Base-by-base conservation (phyloP, 2,329 filamentous ascomycete genomes). In the Dothideomycetes sp. region DNA sequence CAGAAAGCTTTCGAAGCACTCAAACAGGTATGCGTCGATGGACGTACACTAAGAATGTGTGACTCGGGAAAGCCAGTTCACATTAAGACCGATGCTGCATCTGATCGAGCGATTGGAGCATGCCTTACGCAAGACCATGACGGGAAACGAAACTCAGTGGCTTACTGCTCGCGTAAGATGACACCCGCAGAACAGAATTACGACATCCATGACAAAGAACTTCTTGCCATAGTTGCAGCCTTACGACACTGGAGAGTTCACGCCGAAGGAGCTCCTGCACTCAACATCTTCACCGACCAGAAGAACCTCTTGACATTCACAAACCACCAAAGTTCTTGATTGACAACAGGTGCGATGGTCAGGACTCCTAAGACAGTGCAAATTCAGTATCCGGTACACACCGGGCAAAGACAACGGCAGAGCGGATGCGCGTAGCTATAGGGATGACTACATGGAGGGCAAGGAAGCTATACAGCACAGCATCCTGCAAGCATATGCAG, bases 91-190 rank as follows among this genome's bases (percentile, higher is more conserved):
- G 23, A 31, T 15, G n/a, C n/a, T n/a, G 18, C 5, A 7, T 24
- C 25, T 4, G n/a, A 36, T 9, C 12, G 5, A 29, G 34, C 17
- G 18, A 38, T 30, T 30, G 12, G 24, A 30, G 34, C 20, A 38
- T 29, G 6, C 4, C 34, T 38, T 30, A 30, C 20, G 8, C 12
- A 38, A 30, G 47, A 51, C 16, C 12, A 38, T 17, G 13, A 38
- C 15, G 25, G 41, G 23, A 30, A 45, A 28, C 33, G 31, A 42
- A 29, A 47, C 13, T 37, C 24, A 27, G 22, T 49, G 33, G 45
- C 40, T 12, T 49, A 49, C 36, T 47, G 45, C 37, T 49, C 35
- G 23, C 22, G 31, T 22, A 47, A 45, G 24, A 47, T 49, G 20
- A 43, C 19, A 23, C 47, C 19, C 7, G 31, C 15, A 19, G 45